These are phyloP conservation scores for Aspergillus asperescens DNA, from an alignment of 495 filamentous ascomycete genomes.

Conservation along the genomic window DNA sequence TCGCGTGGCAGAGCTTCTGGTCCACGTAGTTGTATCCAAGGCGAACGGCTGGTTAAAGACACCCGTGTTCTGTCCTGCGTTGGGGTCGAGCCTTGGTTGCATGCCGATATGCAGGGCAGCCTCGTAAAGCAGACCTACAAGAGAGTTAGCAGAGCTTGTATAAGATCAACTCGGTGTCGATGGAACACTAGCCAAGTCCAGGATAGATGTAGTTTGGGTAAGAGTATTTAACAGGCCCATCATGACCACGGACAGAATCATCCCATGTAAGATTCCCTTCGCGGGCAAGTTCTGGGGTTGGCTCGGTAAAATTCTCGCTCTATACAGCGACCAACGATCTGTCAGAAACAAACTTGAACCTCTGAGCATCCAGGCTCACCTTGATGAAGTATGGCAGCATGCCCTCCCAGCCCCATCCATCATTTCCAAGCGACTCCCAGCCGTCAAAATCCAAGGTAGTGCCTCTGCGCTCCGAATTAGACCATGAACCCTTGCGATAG, in stretches of 20 bases:
- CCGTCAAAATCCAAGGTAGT: neutral
- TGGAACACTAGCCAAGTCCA: neutral
- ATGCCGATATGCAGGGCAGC: neutral
- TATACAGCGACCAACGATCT: neutral
- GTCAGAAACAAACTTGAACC: neutral
- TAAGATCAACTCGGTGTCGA: neutral
- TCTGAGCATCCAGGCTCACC: neutral
- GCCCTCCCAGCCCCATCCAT: neutral
- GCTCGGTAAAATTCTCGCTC: constrained; percentile 1
- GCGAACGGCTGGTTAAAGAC: neutral
- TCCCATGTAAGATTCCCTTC: neutral
- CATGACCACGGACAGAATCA: neutral
- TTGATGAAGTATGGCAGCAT: neutral
- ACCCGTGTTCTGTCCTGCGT: neutral
- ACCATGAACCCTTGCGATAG: neutral
- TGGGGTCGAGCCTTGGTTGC: neutral
- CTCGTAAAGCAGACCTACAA: neutral
- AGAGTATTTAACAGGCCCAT: neutral
- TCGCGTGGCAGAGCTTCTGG: neutral
- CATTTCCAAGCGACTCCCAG: neutral
- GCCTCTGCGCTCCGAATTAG: neutral
- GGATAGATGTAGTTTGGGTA: constrained; percentile 1
- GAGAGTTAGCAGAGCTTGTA: no score
- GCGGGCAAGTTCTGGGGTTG: neutral
- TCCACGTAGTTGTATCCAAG: neutral